Base-by-base conservation (phyloP, 1,284 basidiomycete species). In the Papiliotrema flavescens region DNA sequence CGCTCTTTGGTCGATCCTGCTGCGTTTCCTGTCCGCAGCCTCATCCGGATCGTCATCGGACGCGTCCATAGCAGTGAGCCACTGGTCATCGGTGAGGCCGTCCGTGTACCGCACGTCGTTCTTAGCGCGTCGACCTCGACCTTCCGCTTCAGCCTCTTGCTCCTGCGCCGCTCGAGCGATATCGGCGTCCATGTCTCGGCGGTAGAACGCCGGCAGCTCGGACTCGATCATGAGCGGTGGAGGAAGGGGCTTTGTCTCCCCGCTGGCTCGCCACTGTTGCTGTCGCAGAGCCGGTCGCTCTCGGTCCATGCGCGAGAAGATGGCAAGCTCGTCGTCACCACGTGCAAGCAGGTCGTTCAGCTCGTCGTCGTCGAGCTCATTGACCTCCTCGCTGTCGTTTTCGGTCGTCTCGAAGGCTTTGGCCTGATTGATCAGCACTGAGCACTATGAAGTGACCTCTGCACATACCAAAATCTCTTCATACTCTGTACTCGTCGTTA, bases 331-430 rank as follows among this genome's bases (percentile, higher is more conserved):
- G 20, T 88, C 79, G 15, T 98, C 94, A 7, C 80, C 83, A 58
- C 96, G 88, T 15, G 93, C 85, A 51, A 98, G 85, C 58, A 98
- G 81, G 71, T 92, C 88, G 76, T 99, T 99, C 62, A 98, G 83
- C 74, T 98, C 96, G 26, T 97, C 94, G 68, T 98, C 95, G 67
- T 93, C 94, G 81, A 96, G 89, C 71, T 97, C 93, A 40, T 91
- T 91, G 3, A 88, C 87, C 75, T 94, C 91, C 68, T 95, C 91
- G 55, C 87, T 89, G 63, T 93, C 91, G 66, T 93, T 90, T 62
- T 94, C 91, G 28, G 57, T 56, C 7, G 65, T 54, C 56, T 73
- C 73, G 59, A 75, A 75, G 1, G 70, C 71, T 60, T 74, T 96
- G 86, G 24, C 88, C 75, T 92, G 88, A n/a, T 90, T 80, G 59